Evolutionary conservation across 768 basidiomycete genomes (phyloP).

Genomic region (Boletellus ananas): DNA sequence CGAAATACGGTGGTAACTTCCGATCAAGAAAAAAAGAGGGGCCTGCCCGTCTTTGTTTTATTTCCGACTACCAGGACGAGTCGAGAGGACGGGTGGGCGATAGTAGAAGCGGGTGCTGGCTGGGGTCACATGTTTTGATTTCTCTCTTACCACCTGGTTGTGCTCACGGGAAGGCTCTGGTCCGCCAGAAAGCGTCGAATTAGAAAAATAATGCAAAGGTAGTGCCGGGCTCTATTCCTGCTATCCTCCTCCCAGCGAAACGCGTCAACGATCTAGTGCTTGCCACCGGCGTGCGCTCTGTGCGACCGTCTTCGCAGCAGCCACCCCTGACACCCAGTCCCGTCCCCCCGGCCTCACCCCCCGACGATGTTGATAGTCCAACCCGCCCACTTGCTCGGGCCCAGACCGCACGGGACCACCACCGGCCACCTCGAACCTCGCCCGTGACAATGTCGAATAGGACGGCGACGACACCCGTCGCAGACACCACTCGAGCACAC

Average conservation of each 20-base stretch:
- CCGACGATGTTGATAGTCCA: constrained; percentile 23
- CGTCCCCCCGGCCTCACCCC: constrained; percentile 9
- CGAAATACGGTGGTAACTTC: no score
- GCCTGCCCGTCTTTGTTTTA: constrained; percentile 13
- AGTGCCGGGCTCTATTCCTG: not conserved
- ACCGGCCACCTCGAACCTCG: not conserved
- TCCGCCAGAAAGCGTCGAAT: not conserved
- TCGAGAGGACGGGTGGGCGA: no score
- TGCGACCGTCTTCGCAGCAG: constrained; percentile 19
- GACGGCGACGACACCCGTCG: constrained; percentile 34
- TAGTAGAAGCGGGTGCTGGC: not conserved
- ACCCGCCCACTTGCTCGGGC: not conserved
- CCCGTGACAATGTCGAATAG: constrained; percentile 16
- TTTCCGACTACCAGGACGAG: not conserved
- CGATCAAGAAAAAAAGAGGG: not conserved
- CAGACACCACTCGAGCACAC: constrained; percentile 62
- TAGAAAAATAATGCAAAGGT: not conserved
- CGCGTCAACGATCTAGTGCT: not conserved
- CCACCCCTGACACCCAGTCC: constrained; percentile 16
- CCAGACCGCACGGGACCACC: not conserved
- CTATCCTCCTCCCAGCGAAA: not conserved
- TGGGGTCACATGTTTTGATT: constrained; percentile 16
- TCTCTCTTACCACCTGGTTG: no score
- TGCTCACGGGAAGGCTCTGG: not conserved
- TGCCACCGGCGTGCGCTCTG: constrained; percentile 6